Evolutionary conservation across 169 alveolate genomes (phyloP).

Genomic region (Plasmodium vivax): DNA sequence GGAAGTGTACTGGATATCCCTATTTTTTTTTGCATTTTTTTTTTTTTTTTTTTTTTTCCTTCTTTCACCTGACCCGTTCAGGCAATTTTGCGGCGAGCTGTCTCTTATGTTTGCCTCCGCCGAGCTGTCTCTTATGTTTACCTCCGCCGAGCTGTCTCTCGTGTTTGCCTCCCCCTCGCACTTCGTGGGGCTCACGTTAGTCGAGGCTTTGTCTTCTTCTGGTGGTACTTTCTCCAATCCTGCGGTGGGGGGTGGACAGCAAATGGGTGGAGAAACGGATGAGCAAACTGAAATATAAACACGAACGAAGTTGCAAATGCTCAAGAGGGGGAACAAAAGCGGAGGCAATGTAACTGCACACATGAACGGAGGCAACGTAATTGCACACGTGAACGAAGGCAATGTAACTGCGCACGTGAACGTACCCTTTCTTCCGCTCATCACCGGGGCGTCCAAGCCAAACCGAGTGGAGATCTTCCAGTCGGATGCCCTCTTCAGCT

Average conservation of each 20-base stretch:
- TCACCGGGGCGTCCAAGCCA: background rate
- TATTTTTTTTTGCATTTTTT: background rate
- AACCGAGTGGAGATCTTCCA: background rate
- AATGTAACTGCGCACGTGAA: background rate
- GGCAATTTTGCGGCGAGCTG: background rate
- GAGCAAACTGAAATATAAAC: background rate
- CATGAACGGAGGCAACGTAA: too few relatives aligned
- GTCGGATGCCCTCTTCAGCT: constrained; percentile 26
- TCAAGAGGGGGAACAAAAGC: background rate
- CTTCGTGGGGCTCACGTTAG: too few relatives aligned
- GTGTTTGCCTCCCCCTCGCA: background rate
- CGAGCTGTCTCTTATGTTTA: background rate
- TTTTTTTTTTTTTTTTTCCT: background rate
- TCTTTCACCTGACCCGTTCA: background rate
- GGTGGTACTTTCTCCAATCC: background rate
- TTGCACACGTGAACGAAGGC: background rate
- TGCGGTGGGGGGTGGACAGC: background rate
- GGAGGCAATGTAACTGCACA: background rate
- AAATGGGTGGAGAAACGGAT: background rate
- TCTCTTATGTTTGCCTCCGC: background rate
- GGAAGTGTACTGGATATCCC: background rate
- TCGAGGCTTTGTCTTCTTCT: background rate
- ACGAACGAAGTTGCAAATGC: background rate
- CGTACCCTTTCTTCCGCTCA: background rate
- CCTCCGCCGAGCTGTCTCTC: too few relatives aligned